Conservation (phyloP, 768 basidiomycete species). For the Pulveroboletus sp. region DNA sequence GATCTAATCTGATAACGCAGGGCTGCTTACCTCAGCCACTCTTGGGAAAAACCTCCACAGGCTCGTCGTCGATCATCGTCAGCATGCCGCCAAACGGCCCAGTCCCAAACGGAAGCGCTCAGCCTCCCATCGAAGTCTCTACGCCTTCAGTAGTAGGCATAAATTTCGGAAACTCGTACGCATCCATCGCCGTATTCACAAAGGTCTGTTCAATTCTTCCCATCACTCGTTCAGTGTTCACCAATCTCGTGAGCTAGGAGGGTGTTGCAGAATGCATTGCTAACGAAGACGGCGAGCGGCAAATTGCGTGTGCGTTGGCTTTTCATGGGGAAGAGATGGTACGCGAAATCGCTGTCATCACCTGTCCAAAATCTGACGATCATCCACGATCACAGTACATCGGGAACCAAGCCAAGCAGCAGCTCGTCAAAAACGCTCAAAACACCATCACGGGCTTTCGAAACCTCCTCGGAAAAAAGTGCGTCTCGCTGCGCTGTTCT, state of each 20-base stretch:
- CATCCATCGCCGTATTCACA: slow-evolving; percentile 92
- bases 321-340: slow-evolving; percentile 92
- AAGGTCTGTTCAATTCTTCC: slow-evolving; percentile 54
- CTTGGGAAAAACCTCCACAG: not conserved
- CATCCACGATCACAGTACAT: slow-evolving; percentile 65
- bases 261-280: slow-evolving; percentile 93
- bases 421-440: slow-evolving; percentile 90
- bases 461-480: slow-evolving; percentile 92
- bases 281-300: slow-evolving; percentile 97
- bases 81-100: slow-evolving; percentile 41
- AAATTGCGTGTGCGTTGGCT: slow-evolving; percentile 92
- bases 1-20: slow-evolving; percentile 15
- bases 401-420: slow-evolving; percentile 90
- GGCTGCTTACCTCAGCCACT: slow-evolving; percentile 10
- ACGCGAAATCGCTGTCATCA: slow-evolving; percentile 29
- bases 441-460: slow-evolving; percentile 97
- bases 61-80: not conserved
- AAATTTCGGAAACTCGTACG: slow-evolving; percentile 94
- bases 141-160: slow-evolving; percentile 79
- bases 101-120: slow-evolving; percentile 52
- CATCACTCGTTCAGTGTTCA: not conserved
- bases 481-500: slow-evolving; percentile 18
- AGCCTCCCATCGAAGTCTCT: slow-evolving; percentile 35
- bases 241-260: slow-evolving; percentile 50
- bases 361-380: slow-evolving; percentile 5